Base-by-base conservation (phyloP, 148 eudicot genomes). In the Dysphania ambrosioides region DNA sequence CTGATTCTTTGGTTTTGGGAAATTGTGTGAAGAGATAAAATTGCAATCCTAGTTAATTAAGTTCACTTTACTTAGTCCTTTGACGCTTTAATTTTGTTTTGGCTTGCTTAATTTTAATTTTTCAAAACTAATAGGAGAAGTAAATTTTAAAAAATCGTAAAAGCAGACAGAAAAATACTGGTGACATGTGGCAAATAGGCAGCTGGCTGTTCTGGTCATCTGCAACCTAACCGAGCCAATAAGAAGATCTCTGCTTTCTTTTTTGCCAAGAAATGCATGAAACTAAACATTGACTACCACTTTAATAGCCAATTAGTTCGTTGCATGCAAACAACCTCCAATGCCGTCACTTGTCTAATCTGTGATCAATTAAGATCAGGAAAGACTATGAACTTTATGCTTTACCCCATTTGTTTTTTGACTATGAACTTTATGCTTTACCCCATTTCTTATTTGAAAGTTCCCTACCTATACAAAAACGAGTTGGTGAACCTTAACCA, bases 1-100 rank as follows among this genome's bases (percentile, higher is more conserved):
- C 0, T 5, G 15, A 21, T 70, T 71, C 26, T 62, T 6, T 79
- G 79, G 79, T 75, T 75, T 70, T 79, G 74, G 82, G 82, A 79
- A 79, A 74, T 79, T 70, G 82, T 69, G 74, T 19, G 32, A 30
- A 61, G 74, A 68, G 47, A n/a, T 36, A 74, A 74, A 31, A 8
- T 63, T 64, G 18, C 34, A 51, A 19, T 66, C n/a, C 38, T n/a
- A 12, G 36, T 66, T 10, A n/a, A 58, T 23, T 58, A 11, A 66
- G 38, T 21, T 36, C 69, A 38, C 69, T 66, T 66, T 66, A 38
- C 31, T 66, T 23, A 23, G 12, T 66, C 49, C 6, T 63, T 66
- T 40, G 53, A 72, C 53, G 35, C 36, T 72, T 58, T 53, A 18
- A 4, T 51, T 51, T 23, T n/a, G n/a, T n/a, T n/a, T n/a, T n/a